Conservation (phyloP, 2,329 filamentous ascomycete species). For the Botryosphaeria agaves region DNA sequence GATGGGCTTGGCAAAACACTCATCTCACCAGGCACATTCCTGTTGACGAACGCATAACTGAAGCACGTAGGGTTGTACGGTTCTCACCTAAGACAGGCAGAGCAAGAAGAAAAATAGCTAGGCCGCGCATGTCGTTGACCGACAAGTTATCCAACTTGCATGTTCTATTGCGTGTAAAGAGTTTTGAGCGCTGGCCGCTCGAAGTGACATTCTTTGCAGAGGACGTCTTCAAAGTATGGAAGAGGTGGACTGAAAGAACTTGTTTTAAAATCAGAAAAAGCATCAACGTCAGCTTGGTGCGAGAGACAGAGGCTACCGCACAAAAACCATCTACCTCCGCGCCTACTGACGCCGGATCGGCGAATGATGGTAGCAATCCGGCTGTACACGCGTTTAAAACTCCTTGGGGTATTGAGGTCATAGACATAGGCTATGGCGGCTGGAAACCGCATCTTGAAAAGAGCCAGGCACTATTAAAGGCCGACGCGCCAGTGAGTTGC, state of each 20-base stretch:
- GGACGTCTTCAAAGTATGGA: constrained; percentile 56
- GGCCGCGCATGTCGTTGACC: constrained; percentile 41
- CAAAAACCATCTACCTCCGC: constrained; percentile 1
- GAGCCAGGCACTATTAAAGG: constrained; percentile 23
- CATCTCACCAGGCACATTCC: constrained; percentile 67
- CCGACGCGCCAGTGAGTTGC: constrained; percentile 22
- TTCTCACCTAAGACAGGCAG: constrained; percentile 21
- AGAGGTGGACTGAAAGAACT: constrained; percentile 34
- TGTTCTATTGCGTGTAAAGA: constrained; percentile 58
- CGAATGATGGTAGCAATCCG: not conserved
- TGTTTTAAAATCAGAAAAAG: constrained; percentile 28
- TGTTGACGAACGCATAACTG: constrained; percentile 38
- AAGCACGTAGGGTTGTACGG: constrained; percentile 19
- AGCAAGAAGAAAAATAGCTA: constrained; percentile 30
- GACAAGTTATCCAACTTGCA: constrained; percentile 68
- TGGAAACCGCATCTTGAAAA: constrained; percentile 35
- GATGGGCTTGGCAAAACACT: constrained; percentile 85
- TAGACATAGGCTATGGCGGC: constrained; percentile 36
- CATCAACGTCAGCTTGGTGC: constrained; percentile 36
- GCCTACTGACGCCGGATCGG: not conserved
- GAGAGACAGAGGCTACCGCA: constrained; percentile 5
- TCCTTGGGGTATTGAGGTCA: constrained; percentile 20
- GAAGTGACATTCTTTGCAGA: constrained; percentile 59
- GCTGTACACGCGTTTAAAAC: not conserved
- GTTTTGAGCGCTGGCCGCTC: constrained; percentile 72